These are phyloP conservation scores for Skeletonema grethae DNA, from an alignment of 108 stramenopile species.

Conservation along the genomic window DNA sequence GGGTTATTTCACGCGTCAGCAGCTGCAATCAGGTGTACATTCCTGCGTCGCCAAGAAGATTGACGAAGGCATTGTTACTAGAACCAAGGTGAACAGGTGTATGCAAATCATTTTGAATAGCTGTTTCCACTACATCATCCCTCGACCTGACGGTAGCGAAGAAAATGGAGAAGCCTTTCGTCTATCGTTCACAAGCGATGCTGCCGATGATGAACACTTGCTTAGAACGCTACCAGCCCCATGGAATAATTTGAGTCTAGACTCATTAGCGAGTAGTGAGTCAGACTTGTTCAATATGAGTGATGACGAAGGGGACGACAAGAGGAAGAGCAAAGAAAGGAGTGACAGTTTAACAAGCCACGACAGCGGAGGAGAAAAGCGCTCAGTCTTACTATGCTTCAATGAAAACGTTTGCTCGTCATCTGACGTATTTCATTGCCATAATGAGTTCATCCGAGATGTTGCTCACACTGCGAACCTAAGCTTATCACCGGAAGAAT, in stretches of 20 bases:
- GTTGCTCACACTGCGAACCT: slow-evolving; percentile 77
- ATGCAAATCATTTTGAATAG: slow-evolving; percentile 91
- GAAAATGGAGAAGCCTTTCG: slow-evolving; percentile 80
- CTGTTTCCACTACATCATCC: slow-evolving; percentile 92
- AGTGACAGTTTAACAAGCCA: slow-evolving; percentile 28
- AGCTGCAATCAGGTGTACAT: slow-evolving; percentile 86
- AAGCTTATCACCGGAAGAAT: slow-evolving; percentile 75
- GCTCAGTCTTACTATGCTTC: slow-evolving; percentile 86
- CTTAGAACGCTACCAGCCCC: slow-evolving; percentile 60
- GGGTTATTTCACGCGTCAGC: slow-evolving; percentile 86
- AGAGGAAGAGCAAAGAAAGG: slow-evolving; percentile 23
- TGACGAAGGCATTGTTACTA: slow-evolving; percentile 73
- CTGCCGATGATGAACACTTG: slow-evolving; percentile 64
- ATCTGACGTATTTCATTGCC: slow-evolving; percentile 86
- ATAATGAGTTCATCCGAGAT: slow-evolving; percentile 90
- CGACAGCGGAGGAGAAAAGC: slow-evolving; percentile 58
- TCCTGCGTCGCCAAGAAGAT: slow-evolving; percentile 79
- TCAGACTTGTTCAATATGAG: slow-evolving; percentile 14
- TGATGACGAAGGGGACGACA: slow-evolving; percentile 56
- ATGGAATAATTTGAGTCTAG: slow-evolving; percentile 70
- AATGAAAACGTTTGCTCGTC: slow-evolving; percentile 89
- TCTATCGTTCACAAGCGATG: slow-evolving; percentile 46
- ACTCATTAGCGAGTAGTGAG: slow-evolving; percentile 18
- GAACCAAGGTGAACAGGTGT: slow-evolving; percentile 90
- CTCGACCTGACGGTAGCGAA: slow-evolving; percentile 79